These are phyloP conservation scores for Malus sieversii DNA, from an alignment of 306 rosid genomes.

Conservation along the genomic window DNA sequence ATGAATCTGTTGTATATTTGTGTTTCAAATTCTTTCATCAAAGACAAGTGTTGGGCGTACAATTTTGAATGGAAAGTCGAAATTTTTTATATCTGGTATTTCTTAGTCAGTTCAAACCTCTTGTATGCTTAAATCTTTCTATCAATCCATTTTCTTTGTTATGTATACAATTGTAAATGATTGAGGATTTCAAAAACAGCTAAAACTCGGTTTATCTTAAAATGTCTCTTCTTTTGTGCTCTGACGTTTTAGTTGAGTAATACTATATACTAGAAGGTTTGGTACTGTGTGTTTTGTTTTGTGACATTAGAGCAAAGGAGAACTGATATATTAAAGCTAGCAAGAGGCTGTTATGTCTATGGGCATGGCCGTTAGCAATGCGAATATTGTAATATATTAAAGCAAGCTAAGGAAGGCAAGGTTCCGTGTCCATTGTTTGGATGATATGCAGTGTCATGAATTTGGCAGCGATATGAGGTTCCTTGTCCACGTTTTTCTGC, in stretches of 20 bases:
- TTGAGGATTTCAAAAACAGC: background rate
- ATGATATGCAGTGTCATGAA: background rate
- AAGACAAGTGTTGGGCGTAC: background rate
- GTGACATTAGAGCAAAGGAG: background rate
- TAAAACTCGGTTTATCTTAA: background rate
- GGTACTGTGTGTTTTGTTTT: background rate
- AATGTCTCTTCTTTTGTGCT: background rate
- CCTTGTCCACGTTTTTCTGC: background rate
- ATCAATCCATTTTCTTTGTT: background rate
- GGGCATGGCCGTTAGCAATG: background rate
- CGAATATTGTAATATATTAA: background rate
- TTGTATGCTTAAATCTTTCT: background rate
- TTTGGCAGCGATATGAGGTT: background rate
- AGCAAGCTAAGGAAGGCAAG: background rate
- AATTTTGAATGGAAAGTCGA: background rate
- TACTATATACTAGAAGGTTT: background rate
- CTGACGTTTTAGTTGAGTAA: background rate
- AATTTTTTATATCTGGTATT: background rate
- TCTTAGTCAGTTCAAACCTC: background rate
- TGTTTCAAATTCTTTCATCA: background rate
- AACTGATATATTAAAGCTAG: background rate
- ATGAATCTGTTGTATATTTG: background rate
- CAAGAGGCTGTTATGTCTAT: background rate
- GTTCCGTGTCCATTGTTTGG: background rate
- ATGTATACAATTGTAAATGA: background rate